Evolutionary conservation across 2,329 filamentous ascomycete genomes (phyloP), one percentile per base, ranked within the genome.

Genomic region (Keithomyces neogunnii): DNA sequence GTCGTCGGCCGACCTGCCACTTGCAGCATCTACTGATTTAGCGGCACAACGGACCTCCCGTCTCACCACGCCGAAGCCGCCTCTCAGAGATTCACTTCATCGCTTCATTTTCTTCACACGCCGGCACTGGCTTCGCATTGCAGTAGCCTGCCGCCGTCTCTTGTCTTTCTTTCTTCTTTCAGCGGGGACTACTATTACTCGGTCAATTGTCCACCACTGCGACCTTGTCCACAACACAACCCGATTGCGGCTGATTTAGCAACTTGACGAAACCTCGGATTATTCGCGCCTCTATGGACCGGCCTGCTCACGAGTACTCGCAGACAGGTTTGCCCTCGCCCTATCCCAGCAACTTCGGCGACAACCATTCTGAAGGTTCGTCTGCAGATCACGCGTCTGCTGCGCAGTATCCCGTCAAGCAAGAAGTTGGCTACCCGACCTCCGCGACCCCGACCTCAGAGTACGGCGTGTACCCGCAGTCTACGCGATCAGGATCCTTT

Each of bases 351-450:
- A 77, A 76, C 70, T 78, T 77, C 72, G 78, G 74, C 75, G 77
- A 82, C 76, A 73, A 81, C 73, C 80, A 85, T 78, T 91, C 89
- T 90, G 89, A 95, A 86, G 84, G 80, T 70, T 81, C 85, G 70
- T 74, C 80, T 74, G 83, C 87, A 93, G 91, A 95, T 86, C 88
- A 89, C 80, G 80, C 86, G 73, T 88, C 90, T 88, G 86, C 88
- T 86, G 88, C 87, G 74, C 87, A 92, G 73, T 95, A 95, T 74
- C 78, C 87, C 62, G 82, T 84, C 65, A 86, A 88, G 67, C 85
- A 87, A 75, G 90, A 96, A 75, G 82, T 84, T 65, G 85, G 80
- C 69, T 88, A 89, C 70, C 85, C 86, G 55, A 78, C 84, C 56
- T 84, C 86, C 61, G 88, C 86, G 62, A 95, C 90, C 57, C 89